These are phyloP conservation scores for Sisymbrium altissimum DNA, from an alignment of 345 rosid species.

Conservation along the genomic window DNA sequence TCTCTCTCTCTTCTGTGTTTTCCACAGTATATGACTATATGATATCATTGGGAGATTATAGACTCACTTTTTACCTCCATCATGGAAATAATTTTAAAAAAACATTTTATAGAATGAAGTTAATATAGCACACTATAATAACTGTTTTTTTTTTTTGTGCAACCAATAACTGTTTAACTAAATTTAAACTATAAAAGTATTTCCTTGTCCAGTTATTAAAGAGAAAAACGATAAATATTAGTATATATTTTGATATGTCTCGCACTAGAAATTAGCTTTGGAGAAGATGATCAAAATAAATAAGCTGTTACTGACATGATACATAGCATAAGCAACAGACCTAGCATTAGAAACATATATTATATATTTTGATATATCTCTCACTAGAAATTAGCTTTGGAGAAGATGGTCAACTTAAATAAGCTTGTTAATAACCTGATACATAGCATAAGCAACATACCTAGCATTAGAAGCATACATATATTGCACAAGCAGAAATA, in stretches of 20 bases:
- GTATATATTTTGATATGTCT: neutral
- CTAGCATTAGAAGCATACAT: neutral
- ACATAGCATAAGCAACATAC: neutral
- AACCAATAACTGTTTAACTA: no score
- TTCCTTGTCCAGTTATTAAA: neutral
- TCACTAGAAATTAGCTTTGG: neutral
- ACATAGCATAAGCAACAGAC: neutral
- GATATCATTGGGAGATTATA: slow-evolving; percentile 18
- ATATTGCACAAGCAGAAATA: neutral
- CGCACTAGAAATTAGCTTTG: neutral
- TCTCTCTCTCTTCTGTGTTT: neutral
- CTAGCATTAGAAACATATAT: neutral
- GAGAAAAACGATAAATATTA: neutral
- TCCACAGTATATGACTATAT: neutral
- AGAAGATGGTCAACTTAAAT: neutral
- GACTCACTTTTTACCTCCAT: neutral
- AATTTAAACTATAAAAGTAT: neutral
- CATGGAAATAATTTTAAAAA: no score
- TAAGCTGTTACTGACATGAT: neutral
- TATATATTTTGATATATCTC: neutral
- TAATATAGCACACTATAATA: neutral
- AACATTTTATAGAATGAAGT: neutral
- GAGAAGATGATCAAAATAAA: neutral
- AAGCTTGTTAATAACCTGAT: neutral
- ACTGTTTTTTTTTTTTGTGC: no score